Conservation (phyloP, 768 basidiomycete species). For the Cystoderma amianthinum region DNA sequence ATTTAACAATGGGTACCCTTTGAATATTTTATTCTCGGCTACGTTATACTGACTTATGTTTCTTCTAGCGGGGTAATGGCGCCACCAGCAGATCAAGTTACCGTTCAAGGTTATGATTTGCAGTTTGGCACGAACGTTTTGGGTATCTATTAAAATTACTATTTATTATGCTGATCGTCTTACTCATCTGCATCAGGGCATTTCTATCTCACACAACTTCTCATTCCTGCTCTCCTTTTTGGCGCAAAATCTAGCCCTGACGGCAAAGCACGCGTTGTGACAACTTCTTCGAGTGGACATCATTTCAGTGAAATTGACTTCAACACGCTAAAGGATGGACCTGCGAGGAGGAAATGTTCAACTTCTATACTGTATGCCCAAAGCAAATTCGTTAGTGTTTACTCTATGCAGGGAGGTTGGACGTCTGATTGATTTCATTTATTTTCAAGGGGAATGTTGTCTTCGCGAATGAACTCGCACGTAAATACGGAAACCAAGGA, state of each 20-base stretch:
- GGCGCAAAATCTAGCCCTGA: constrained; percentile 21
- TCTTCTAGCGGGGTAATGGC: constrained; percentile 13
- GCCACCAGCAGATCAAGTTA: constrained; percentile 27
- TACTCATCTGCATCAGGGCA: constrained; percentile 32
- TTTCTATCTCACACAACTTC: constrained; percentile 46
- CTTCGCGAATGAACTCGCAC: constrained; percentile 32
- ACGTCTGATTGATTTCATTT: neutral
- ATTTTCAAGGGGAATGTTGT: constrained; percentile 31
- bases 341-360: constrained; percentile 19
- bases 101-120: constrained; percentile 41
- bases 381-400: constrained; percentile 29
- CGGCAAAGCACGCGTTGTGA: constrained; percentile 29
- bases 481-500: constrained; percentile 32
- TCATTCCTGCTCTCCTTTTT: constrained; percentile 29
- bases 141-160: constrained; percentile 10
- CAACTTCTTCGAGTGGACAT: constrained; percentile 24
- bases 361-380: constrained; percentile 21
- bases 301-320: constrained; percentile 23
- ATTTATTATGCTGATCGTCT: neutral
- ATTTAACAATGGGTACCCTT: constrained; percentile 8
- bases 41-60: neutral
- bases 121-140: constrained; percentile 46
- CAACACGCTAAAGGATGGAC: constrained; percentile 28
- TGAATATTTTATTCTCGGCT: neutral
- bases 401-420: neutral